Percentiles rank a stretch among this genome's conserved stretches.
phyloP scores from a whole-genome alignment of 345 rosid genomes.

The Arabis alpina region DNA sequence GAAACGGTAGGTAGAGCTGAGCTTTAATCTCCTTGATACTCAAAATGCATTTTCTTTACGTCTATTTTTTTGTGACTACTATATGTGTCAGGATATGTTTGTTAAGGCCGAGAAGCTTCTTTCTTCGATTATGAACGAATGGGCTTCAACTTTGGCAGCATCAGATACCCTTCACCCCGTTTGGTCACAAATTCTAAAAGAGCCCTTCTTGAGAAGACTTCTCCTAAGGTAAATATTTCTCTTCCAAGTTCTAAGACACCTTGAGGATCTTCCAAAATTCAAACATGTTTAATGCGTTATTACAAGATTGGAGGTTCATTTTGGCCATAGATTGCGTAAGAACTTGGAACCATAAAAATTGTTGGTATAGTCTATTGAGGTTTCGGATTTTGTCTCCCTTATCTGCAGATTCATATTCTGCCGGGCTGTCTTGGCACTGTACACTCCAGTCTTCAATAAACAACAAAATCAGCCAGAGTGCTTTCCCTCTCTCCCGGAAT shows the following conservation, averaged over 20 bases:
- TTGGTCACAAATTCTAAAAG: slow-evolving; percentile 85
- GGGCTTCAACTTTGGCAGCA: slow-evolving; percentile 74
- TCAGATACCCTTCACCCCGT: slow-evolving; percentile 80
- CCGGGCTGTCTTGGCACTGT: slow-evolving; percentile 65
- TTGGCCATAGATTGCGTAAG: slow-evolving; percentile 19
- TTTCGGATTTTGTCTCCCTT: slow-evolving; percentile 9
- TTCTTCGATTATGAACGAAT: slow-evolving; percentile 69
- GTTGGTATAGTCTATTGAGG: slow-evolving; percentile 7
- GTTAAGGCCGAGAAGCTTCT: slow-evolving; percentile 73
- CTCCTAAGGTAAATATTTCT: slow-evolving; percentile 68
- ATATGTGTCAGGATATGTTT: slow-evolving; percentile 56
- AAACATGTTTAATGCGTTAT: slow-evolving; percentile 1
- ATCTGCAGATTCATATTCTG: slow-evolving; percentile 77
- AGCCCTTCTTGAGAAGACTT: slow-evolving; percentile 88
- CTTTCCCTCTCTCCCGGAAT: slow-evolving; percentile 67
- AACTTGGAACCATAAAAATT: slow-evolving; percentile 1
- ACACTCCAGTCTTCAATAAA: slow-evolving; percentile 54
- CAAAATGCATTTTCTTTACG: slow-evolving; percentile 7
- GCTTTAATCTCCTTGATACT: slow-evolving; percentile 1
- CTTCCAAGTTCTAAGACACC: slow-evolving; percentile 5
- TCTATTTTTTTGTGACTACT: slow-evolving; percentile 28
- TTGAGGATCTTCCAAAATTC: slow-evolving; percentile 3
- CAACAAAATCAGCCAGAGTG: slow-evolving; percentile 77
- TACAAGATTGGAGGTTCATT: slow-evolving; percentile 17
- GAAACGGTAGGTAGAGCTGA: slow-evolving; percentile 63